phyloP scores from a whole-genome alignment of 1,284 basidiomycete species.

The Trametes sp. region DNA sequence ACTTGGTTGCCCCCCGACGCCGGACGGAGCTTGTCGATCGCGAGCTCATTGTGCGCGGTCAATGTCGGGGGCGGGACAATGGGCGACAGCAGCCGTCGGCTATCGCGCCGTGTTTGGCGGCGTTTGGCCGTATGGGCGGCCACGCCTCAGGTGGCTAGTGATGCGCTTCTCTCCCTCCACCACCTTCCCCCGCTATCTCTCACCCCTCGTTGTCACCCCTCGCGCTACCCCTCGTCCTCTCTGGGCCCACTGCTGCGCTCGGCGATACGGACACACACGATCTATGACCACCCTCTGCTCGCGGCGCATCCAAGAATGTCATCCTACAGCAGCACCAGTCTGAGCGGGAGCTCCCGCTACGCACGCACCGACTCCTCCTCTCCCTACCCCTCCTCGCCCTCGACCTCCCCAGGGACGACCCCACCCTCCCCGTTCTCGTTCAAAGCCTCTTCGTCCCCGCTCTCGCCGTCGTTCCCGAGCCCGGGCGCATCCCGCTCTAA shows the following conservation, averaged over 20 bases:
- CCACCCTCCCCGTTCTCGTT: conserved; percentile 22
- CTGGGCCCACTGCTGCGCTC: conserved; percentile 8
- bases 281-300: conserved; percentile 17
- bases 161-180: conserved; percentile 23
- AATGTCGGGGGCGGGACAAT: conserved; percentile 10
- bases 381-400: conserved; percentile 24
- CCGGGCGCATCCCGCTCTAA: conserved; percentile 4
- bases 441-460: conserved; percentile 15
- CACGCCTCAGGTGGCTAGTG: conserved; percentile 17
- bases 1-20: too few species aligned
- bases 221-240: conserved; percentile 6
- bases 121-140: conserved; percentile 31
- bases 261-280: conserved; percentile 14
- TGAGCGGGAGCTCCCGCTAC: conserved; percentile 28
- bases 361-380: conserved; percentile 26
- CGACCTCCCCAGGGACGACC: conserved; percentile 22
- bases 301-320: conserved; percentile 25
- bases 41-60: conserved; percentile 9
- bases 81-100: conserved; percentile 9
- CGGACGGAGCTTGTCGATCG: too few species aligned
- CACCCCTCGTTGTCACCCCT: neutral
- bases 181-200: conserved; percentile 4
- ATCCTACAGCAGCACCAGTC: conserved; percentile 33
- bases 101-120: conserved; percentile 21
- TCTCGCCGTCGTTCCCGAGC: conserved; percentile 3